phyloP scores from a whole-genome alignment of 345 rosid species.

The Psidium friedrichsthalianum region DNA sequence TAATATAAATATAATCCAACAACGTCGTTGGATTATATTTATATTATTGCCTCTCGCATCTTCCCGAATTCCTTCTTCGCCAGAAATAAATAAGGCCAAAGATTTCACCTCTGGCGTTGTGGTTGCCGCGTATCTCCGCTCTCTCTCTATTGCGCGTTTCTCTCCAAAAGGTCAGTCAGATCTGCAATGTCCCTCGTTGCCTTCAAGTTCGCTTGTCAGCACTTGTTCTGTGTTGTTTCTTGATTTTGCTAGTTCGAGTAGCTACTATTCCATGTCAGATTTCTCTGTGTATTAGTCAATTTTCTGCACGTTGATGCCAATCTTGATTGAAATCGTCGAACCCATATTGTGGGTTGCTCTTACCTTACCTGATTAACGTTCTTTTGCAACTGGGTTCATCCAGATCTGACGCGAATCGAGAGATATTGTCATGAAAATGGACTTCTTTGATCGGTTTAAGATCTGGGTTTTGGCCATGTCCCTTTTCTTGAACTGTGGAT shows the following conservation, averaged over 20 bases:
- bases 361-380: neutral
- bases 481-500: constrained; percentile 13
- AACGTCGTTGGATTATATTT: neutral
- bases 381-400: constrained; percentile 24
- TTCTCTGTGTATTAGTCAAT: neutral
- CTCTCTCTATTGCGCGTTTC: neutral
- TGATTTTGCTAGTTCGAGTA: neutral
- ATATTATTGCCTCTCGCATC: neutral
- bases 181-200: neutral
- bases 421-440: constrained; percentile 15
- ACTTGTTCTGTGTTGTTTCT: neutral
- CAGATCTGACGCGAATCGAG: constrained; percentile 30
- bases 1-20: neutral
- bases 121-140: neutral
- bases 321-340: neutral
- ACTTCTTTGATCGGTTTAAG: constrained; percentile 20
- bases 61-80: neutral
- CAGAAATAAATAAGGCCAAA: neutral
- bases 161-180: neutral
- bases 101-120: neutral
- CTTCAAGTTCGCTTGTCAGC: neutral
- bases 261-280: neutral
- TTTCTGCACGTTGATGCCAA: neutral
- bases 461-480: constrained; percentile 37
- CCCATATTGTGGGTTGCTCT: neutral